Evolutionary conservation across 805 yeast species (phyloP).

Genomic region (Metschnikowia vanudenii): DNA sequence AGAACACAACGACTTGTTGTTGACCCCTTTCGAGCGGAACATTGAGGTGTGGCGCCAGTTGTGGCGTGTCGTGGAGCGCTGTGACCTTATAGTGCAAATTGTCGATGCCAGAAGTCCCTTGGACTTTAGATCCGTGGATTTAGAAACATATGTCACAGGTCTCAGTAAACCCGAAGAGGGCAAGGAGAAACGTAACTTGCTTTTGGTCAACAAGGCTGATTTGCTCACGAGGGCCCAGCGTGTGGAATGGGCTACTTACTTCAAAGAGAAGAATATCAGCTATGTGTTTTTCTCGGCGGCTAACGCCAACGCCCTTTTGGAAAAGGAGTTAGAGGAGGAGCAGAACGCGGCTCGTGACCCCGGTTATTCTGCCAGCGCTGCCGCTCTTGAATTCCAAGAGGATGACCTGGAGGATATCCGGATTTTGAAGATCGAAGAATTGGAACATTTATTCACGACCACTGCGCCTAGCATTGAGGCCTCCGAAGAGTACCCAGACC

Average conservation of each 20-base stretch:
- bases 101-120: slow-evolving; percentile 97
- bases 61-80: slow-evolving; percentile 96
- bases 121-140: slow-evolving; percentile 82
- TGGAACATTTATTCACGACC: slow-evolving; percentile 73
- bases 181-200: slow-evolving; percentile 64
- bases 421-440: slow-evolving; percentile 77
- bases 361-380: slow-evolving; percentile 6
- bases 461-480: slow-evolving; percentile 72
- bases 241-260: slow-evolving; percentile 82
- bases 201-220: slow-evolving; percentile 93
- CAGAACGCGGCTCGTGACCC: slow-evolving; percentile 25
- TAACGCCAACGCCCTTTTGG: slow-evolving; percentile 73
- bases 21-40: slow-evolving; percentile 97
- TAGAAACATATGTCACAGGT: slow-evolving; percentile 79
- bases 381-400: slow-evolving; percentile 12
- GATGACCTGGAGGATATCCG: slow-evolving; percentile 40
- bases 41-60: slow-evolving; percentile 97
- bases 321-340: slow-evolving; percentile 52
- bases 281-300: slow-evolving; percentile 93
- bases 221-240: slow-evolving; percentile 76
- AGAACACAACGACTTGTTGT: slow-evolving; percentile 76
- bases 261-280: slow-evolving; percentile 62
- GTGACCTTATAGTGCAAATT: slow-evolving; percentile 91
- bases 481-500: slow-evolving; percentile 55
- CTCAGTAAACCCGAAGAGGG: slow-evolving; percentile 50